phyloP scores from a whole-genome alignment of 2,329 filamentous ascomycete species.

The Thelonectria blattea region DNA sequence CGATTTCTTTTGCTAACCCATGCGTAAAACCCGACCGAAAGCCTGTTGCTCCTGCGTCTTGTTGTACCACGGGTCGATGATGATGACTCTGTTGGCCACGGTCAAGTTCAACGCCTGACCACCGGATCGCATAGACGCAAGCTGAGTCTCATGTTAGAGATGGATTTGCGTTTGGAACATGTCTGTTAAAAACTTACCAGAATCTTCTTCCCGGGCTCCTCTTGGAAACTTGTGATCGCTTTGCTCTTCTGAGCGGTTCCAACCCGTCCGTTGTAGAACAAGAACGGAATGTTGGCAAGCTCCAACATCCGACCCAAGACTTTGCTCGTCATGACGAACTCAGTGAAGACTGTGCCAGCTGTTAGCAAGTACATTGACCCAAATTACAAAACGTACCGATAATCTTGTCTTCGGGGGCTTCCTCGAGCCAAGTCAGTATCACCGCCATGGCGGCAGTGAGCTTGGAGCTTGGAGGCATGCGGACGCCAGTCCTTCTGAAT shows the following conservation, averaged over 20 bases:
- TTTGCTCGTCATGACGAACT: constrained; percentile 42
- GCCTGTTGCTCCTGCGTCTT: constrained; percentile 66
- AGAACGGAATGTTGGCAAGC: constrained; percentile 39
- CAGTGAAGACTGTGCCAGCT: constrained; percentile 41
- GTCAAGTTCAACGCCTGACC: constrained; percentile 50
- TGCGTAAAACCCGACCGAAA: constrained; percentile 64
- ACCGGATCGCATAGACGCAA: constrained; percentile 45
- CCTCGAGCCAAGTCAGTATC: constrained; percentile 40
- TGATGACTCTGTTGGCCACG: constrained; percentile 58
- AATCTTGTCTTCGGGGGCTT: constrained; percentile 46
- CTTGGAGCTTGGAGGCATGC: constrained; percentile 41
- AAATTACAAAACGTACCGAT: constrained; percentile 39
- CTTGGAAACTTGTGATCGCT: constrained; percentile 36
- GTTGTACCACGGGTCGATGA: constrained; percentile 69
- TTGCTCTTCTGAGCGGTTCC: constrained; percentile 6
- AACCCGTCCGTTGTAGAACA: constrained; percentile 47
- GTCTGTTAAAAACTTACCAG: constrained; percentile 41
- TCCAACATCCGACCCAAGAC: constrained; percentile 47
- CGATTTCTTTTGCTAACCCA: constrained; percentile 67
- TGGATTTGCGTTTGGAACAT: too few species aligned
- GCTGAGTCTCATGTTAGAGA: constrained; percentile 31
- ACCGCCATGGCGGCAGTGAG: constrained; percentile 40
- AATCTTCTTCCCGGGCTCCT: constrained; percentile 30
- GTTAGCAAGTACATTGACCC: neutral
- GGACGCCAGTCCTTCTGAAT: neutral